Evolutionary conservation across 345 rosid species (phyloP).

Genomic region (Cardamine resedifolia): DNA sequence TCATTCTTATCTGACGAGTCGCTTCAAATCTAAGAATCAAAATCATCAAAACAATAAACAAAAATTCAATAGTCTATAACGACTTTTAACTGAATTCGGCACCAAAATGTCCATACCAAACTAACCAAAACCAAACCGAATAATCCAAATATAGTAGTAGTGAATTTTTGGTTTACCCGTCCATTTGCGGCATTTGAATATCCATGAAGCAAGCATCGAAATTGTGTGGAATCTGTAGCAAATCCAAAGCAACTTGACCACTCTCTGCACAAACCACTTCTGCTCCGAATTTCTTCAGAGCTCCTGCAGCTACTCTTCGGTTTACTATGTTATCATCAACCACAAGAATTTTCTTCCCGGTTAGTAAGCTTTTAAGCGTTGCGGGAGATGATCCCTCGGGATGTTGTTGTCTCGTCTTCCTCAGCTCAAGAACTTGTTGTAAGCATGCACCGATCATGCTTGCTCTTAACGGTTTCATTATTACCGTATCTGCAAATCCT

Average conservation of each 20-base stretch:
- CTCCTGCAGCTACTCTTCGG: constrained; percentile 93
- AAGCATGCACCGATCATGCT: constrained; percentile 97
- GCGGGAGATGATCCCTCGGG: constrained; percentile 46
- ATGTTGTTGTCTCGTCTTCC: constrained; percentile 58
- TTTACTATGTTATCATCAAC: constrained; percentile 91
- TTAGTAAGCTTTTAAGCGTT: constrained; percentile 56
- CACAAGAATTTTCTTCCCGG: constrained; percentile 81
- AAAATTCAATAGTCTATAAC: background rate
- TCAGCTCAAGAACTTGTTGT: constrained; percentile 71
- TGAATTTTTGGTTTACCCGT: constrained; percentile 57
- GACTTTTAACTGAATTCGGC: background rate
- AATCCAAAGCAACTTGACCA: constrained; percentile 70
- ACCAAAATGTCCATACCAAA: background rate
- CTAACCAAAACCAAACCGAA: background rate
- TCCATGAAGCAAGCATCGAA: constrained; percentile 99
- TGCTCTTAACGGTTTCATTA: constrained; percentile 93
- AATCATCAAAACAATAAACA: background rate
- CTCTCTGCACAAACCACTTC: constrained; percentile 82
- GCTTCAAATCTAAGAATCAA: constrained; percentile 73
- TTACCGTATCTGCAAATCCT: constrained; percentile 87
- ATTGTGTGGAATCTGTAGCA: constrained; percentile 76
- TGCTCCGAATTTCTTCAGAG: constrained; percentile 93
- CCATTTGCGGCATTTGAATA: constrained; percentile 99
- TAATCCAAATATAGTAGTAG: background rate
- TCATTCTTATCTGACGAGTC: constrained; percentile 68